These are phyloP conservation scores for Starmera amethionina DNA, from an alignment of 805 yeast species.

Conservation along the genomic window DNA sequence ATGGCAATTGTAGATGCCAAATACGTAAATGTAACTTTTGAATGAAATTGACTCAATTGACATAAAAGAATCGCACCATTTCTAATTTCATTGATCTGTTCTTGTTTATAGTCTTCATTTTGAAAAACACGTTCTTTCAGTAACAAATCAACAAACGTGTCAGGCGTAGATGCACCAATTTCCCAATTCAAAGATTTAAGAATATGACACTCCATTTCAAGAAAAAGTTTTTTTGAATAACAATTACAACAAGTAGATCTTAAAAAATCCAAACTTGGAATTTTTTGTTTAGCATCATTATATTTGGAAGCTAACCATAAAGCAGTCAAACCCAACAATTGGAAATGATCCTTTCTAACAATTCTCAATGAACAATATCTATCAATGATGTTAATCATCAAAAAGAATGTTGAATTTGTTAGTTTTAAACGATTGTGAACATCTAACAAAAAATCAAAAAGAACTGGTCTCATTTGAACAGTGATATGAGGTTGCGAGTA, in stretches of 20 bases:
- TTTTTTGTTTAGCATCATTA: constrained; percentile 56
- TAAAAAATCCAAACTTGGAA: constrained; percentile 42
- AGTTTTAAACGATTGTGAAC: constrained; percentile 53
- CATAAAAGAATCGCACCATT: constrained; percentile 52
- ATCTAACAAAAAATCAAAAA: constrained; percentile 77
- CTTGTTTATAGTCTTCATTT: constrained; percentile 13
- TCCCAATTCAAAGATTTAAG: constrained; percentile 58
- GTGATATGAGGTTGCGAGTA: constrained; percentile 31
- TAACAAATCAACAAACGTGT: constrained; percentile 50
- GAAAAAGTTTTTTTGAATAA: constrained; percentile 44
- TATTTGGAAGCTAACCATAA: constrained; percentile 85
- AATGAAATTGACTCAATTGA: constrained; percentile 56
- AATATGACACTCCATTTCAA: constrained; percentile 62
- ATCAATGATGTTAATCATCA: constrained; percentile 67
- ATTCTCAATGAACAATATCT: constrained; percentile 78
- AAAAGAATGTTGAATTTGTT: constrained; percentile 54
- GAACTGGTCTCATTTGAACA: constrained; percentile 56
- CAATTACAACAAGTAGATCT: constrained; percentile 49
- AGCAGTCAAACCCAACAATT: constrained; percentile 77
- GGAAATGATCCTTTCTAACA: constrained; percentile 75
- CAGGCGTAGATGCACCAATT: constrained; percentile 51
- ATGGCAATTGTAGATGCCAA: constrained; percentile 37
- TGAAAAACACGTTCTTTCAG: constrained; percentile 26
- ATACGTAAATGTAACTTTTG: constrained; percentile 42
- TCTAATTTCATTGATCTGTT: constrained; percentile 37